Percentiles rank a stretch among this genome's conserved stretches.
These are phyloP conservation scores for Gossypium laxum DNA, from an alignment of 441 rosid species.

Conservation along the genomic window DNA sequence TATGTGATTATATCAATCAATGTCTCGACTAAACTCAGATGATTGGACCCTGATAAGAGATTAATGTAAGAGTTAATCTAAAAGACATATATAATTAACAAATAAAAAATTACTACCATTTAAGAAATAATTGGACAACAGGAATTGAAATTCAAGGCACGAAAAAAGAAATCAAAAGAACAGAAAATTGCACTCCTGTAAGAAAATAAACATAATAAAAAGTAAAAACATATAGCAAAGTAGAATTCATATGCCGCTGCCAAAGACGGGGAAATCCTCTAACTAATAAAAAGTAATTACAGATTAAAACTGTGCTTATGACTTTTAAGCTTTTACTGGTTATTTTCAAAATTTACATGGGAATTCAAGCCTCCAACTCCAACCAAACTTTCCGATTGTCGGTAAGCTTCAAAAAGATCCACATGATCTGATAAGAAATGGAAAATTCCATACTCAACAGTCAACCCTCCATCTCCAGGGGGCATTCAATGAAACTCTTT, in stretches of 20 bases:
- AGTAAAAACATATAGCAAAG: neutral
- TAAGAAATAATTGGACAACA: neutral
- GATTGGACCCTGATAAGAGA: conserved; percentile 14
- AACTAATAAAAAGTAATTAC: neutral
- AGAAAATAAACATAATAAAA: neutral
- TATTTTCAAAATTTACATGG: conserved; percentile 1
- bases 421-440: conserved; percentile 16
- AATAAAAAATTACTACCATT: neutral
- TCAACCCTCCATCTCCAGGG: neutral
- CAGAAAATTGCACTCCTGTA: neutral
- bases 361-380: conserved; percentile 4
- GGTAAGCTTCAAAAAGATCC: conserved; percentile 19
- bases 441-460: neutral
- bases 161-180: neutral
- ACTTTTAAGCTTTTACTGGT: neutral
- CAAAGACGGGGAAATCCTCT: neutral
- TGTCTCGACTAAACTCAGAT: neutral
- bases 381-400: neutral
- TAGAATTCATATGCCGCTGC: neutral
- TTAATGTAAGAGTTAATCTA: neutral
- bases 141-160: neutral
- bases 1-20: neutral
- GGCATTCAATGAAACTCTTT: neutral
- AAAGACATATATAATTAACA: neutral
- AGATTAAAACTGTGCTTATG: neutral